Base-by-base conservation (phyloP, 1,284 basidiomycete species). In the Lignosus rhinocerotis region DNA sequence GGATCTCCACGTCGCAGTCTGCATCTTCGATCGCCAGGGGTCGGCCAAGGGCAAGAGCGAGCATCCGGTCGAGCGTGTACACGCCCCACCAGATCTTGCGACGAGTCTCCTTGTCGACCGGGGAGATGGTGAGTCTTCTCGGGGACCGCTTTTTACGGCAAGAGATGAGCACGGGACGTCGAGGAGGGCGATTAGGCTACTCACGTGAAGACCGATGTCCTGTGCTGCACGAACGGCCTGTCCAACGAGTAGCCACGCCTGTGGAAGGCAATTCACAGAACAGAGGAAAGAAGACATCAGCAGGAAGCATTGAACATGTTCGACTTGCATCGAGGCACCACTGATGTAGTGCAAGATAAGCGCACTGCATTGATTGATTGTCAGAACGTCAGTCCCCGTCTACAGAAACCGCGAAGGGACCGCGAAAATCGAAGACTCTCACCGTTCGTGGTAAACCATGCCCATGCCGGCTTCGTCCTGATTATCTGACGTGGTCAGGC, bases 41-140 rank as follows among this genome's bases (percentile, higher is more conserved):
- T 9, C 93, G 83, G 44, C 93, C 93, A 9, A 95, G 80, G 12
- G 92, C 88, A 55, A 94, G 82, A 19, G 93, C 93, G 31, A 95
- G 85, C 89, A 94, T 93, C 54, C 92, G 87, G 72, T 95, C 93
- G 31, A 95, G 78, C 16, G 87, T 87, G 68, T 95, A 95, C 30
- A 94, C 88, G 38, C 90, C 87, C 92, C 93, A 94, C 92, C 93
- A 95, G 48, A 93, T 88, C 73, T 94, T 92, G 53, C 88, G 80
- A 34, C 92, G 85, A 0, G 92, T 92, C 74, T 95, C 92, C 74
- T 93, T 94, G 71, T 94, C 91, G 44, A 90, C 82, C 41, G 88
- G 79, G 30, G 84, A 76, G 43, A 93, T 78, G 14, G 79, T 72
- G 56, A 94, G 80, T 45, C 90, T 84, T 52, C 88, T 84, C 8